Conservation (phyloP, 1,284 basidiomycete species). For the Papiliotrema nemorosa region DNA sequence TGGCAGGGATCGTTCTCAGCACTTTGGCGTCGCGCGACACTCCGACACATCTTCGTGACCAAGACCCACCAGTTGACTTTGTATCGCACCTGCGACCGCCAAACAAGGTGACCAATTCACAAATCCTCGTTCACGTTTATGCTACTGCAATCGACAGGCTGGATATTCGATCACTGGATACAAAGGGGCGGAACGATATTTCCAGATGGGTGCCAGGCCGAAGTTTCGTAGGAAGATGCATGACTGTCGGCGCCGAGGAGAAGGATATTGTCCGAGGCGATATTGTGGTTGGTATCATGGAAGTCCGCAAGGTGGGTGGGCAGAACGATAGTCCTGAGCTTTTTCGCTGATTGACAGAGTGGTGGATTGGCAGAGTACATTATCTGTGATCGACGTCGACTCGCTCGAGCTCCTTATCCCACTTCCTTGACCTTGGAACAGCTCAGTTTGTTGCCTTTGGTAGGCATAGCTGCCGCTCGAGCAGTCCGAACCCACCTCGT, state of each 20-base stretch:
- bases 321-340: neutral
- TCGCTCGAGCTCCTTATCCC: conserved; percentile 61
- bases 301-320: conserved; percentile 66
- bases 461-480: conserved; percentile 71
- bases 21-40: conserved; percentile 38
- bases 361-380: conserved; percentile 81
- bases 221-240: conserved; percentile 71
- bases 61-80: conserved; percentile 54
- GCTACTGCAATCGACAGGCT: conserved; percentile 72
- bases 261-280: conserved; percentile 68
- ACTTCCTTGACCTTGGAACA: conserved; percentile 62
- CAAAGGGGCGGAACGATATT: conserved; percentile 47
- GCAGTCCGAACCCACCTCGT: conserved; percentile 59
- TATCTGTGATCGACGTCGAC: conserved; percentile 69
- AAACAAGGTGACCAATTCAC: conserved; percentile 60
- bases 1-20: conserved; percentile 68
- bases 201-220: conserved; percentile 64
- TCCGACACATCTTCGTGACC: conserved; percentile 51
- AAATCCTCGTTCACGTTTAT: conserved; percentile 78
- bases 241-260: conserved; percentile 77
- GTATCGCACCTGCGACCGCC: conserved; percentile 70
- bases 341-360: conserved; percentile 53
- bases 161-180: conserved; percentile 62
- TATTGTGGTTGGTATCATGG: conserved; percentile 73
- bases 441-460: conserved; percentile 70